Evolutionary conservation across 805 yeast species (phyloP).

Genomic region (Brettanomyces naardenensis): DNA sequence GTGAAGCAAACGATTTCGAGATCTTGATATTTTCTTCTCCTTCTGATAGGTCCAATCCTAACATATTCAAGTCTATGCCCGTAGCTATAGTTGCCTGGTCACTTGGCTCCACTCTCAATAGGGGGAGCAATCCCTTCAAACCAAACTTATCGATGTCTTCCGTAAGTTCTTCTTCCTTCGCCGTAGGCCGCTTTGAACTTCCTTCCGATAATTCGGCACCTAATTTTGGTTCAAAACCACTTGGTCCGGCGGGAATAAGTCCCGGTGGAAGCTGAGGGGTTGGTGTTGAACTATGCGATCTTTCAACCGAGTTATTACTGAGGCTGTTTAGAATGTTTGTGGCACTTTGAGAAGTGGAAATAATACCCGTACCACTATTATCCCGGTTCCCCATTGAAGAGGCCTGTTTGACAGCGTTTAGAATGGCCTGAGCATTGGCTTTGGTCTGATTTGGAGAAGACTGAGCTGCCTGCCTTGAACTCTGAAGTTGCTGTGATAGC

Average conservation of each 20-base stretch:
- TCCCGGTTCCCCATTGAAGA: not conserved
- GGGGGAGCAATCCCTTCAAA: constrained; percentile 50
- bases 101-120: constrained; percentile 52
- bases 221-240: not conserved
- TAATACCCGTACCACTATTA: not conserved
- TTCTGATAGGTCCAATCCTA: constrained; percentile 53
- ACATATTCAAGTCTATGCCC: constrained; percentile 64
- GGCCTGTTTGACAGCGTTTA: constrained; percentile 19
- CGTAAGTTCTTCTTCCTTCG: not conserved
- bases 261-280: constrained; percentile 4
- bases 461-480: constrained; percentile 4
- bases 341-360: constrained; percentile 2
- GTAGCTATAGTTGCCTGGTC: constrained; percentile 62
- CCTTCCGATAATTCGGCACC: not conserved
- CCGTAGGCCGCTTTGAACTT: not conserved
- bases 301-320: constrained; percentile 3
- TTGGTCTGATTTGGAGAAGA: constrained; percentile 2
- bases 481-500: constrained; percentile 15
- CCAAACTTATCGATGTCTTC: constrained; percentile 47
- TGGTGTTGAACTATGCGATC: not conserved
- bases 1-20: constrained; percentile 70
- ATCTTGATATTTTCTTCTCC: constrained; percentile 34
- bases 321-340: not conserved
- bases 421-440: constrained; percentile 17
- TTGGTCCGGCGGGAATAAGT: not conserved